Conservation (phyloP, 305 asterid species). For the Andrographis paniculata region DNA sequence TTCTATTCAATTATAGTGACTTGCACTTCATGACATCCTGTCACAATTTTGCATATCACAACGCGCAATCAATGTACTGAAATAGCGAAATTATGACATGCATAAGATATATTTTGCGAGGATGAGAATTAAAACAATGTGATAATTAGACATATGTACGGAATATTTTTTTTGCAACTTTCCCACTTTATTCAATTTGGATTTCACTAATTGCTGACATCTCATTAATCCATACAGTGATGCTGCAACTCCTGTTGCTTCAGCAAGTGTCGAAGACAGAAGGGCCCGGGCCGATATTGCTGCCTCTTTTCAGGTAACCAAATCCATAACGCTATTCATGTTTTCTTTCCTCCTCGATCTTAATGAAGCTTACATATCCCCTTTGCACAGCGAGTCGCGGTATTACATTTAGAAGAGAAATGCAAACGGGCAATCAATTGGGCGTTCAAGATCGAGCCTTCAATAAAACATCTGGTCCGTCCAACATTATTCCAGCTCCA, state of each 20-base stretch:
- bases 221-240: slow-evolving; percentile 38
- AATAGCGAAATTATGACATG: too few species aligned
- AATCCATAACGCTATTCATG: slow-evolving; percentile 1
- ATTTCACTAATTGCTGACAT: slow-evolving; percentile 11
- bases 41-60: too few species aligned
- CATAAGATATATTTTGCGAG: too few species aligned
- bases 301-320: slow-evolving; percentile 87
- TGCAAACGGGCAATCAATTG: slow-evolving; percentile 83
- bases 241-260: slow-evolving; percentile 57
- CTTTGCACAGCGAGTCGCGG: slow-evolving; percentile 71
- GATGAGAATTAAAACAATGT: too few species aligned
- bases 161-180: neutral
- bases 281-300: slow-evolving; percentile 85
- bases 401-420: slow-evolving; percentile 82
- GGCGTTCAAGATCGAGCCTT: slow-evolving; percentile 83
- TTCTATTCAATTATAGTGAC: too few species aligned
- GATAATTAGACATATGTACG: too few species aligned
- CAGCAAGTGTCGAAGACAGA: slow-evolving; percentile 63
- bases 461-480: slow-evolving; percentile 66
- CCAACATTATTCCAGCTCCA: slow-evolving; percentile 8
- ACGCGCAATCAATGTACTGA: too few species aligned
- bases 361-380: neutral
- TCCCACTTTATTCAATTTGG: too few species aligned
- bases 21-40: too few species aligned
- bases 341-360: neutral